phyloP scores from a whole-genome alignment of 2,329 filamentous ascomycete species.

The Colletotrichum nymphaeae region DNA sequence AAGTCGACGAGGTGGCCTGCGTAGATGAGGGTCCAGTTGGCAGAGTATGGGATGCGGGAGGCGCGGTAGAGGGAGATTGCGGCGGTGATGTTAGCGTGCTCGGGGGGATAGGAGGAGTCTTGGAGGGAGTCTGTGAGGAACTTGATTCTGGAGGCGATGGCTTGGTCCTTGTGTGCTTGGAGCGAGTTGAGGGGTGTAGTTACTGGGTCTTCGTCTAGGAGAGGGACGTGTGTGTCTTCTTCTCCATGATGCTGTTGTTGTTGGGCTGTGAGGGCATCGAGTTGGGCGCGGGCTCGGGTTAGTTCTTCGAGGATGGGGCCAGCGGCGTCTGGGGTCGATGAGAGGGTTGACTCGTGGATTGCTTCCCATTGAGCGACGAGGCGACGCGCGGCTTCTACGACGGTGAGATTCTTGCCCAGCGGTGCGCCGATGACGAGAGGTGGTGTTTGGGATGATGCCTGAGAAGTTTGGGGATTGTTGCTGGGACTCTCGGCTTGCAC shows the following conservation, averaged over 20 bases:
- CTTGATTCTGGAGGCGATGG: slow-evolving; percentile 47
- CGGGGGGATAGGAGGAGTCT: slow-evolving; percentile 47
- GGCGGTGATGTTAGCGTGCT: slow-evolving; percentile 53
- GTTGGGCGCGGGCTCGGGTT: slow-evolving; percentile 6
- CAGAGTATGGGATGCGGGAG: slow-evolving; percentile 52
- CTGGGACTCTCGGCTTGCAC: background rate
- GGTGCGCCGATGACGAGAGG: slow-evolving; percentile 48
- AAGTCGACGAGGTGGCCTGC: slow-evolving; percentile 54
- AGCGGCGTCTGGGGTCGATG: slow-evolving; percentile 19
- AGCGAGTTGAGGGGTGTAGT: slow-evolving; percentile 12
- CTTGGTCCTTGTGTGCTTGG: slow-evolving; percentile 15
- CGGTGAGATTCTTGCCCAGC: slow-evolving; percentile 49
- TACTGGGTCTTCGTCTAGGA: background rate
- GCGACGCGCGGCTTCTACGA: slow-evolving; percentile 49
- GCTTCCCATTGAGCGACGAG: slow-evolving; percentile 50
- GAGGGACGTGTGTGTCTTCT: background rate
- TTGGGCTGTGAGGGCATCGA: background rate
- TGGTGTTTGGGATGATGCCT: slow-evolving; percentile 20
- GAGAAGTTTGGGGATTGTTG: background rate
- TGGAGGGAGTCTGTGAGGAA: slow-evolving; percentile 45
- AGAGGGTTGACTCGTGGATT: slow-evolving; percentile 43
- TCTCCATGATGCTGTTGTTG: background rate
- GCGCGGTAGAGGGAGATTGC: slow-evolving; percentile 54
- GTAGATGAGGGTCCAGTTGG: slow-evolving; percentile 55
- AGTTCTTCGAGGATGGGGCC: slow-evolving; percentile 25